Conservation (phyloP, 164 flowering plant species). For the Santalum album region DNA sequence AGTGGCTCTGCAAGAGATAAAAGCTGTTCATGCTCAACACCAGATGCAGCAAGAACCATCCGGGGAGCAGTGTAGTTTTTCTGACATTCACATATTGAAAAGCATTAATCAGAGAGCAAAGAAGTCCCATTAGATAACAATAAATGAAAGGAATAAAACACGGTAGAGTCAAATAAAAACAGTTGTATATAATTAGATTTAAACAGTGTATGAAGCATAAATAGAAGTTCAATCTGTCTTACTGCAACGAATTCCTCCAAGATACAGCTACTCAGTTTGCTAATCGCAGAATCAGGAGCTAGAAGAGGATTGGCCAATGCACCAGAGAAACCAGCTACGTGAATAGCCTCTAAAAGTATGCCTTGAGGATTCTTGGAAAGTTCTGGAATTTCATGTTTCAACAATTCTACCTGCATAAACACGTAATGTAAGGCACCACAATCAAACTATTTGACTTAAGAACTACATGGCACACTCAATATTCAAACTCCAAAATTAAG, state of each 20-base stretch:
- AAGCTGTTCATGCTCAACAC: slow-evolving; percentile 83
- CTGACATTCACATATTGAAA: slow-evolving; percentile 34
- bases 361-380: slow-evolving; percentile 66
- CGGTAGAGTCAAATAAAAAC: not conserved
- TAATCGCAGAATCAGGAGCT: slow-evolving; percentile 69
- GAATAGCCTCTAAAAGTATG: slow-evolving; percentile 82
- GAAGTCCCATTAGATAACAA: too few species aligned
- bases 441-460: too few species aligned
- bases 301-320: slow-evolving; percentile 67
- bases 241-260: slow-evolving; percentile 84
- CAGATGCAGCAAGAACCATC: slow-evolving; percentile 88
- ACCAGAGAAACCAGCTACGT: slow-evolving; percentile 80
- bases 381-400: slow-evolving; percentile 64
- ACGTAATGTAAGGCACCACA: too few species aligned
- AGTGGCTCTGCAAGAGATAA: slow-evolving; percentile 76
- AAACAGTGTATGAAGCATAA: too few species aligned
- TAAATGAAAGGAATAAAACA: too few species aligned
- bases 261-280: slow-evolving; percentile 37
- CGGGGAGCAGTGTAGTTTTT: slow-evolving; percentile 81
- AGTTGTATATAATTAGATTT: too few species aligned
- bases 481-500: too few species aligned
- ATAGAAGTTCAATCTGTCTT: too few species aligned
- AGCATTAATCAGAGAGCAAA: too few species aligned
- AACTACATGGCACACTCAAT: too few species aligned
- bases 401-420: too few species aligned